These are phyloP conservation scores for Farysia itapuensis DNA, from an alignment of 1,284 basidiomycete genomes.

Conservation along the genomic window DNA sequence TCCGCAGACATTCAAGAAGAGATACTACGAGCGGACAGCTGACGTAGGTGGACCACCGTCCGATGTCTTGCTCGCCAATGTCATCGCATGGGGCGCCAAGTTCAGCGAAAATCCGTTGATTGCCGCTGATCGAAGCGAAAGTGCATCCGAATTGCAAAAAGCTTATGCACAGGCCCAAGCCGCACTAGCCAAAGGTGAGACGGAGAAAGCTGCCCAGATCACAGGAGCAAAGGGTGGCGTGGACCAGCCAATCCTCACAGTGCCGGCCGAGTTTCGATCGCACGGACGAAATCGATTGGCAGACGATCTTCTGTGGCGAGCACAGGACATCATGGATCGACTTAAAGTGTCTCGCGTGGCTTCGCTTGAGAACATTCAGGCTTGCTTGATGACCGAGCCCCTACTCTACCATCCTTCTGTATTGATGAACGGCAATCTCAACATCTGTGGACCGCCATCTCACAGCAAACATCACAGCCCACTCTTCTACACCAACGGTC, in stretches of 20 bases:
- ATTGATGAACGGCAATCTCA: slow-evolving; percentile 21
- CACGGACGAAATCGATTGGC: slow-evolving; percentile 73
- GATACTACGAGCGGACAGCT: slow-evolving; percentile 24
- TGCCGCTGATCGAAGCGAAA: slow-evolving; percentile 73
- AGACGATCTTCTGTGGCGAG: slow-evolving; percentile 70
- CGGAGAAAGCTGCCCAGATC: slow-evolving; percentile 26
- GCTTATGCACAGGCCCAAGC: slow-evolving; percentile 27
- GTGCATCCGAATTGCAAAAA: slow-evolving; percentile 53
- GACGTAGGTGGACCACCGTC: slow-evolving; percentile 60
- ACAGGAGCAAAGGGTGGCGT: slow-evolving; percentile 36
- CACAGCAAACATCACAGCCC: slow-evolving; percentile 19
- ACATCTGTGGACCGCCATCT: slow-evolving; percentile 15
- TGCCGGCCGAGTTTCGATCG: slow-evolving; percentile 22
- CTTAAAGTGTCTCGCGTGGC: slow-evolving; percentile 79
- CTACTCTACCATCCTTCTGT: slow-evolving; percentile 31
- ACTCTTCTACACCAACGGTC: slow-evolving; percentile 25
- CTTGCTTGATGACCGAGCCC: slow-evolving; percentile 39
- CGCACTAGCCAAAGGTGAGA: slow-evolving; percentile 29
- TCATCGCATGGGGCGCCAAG: slow-evolving; percentile 88
- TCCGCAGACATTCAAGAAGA: slow-evolving; percentile 28
- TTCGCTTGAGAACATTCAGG: slow-evolving; percentile 72
- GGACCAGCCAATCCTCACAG: slow-evolving; percentile 33
- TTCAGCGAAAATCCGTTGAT: slow-evolving; percentile 84
- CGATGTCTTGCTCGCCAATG: slow-evolving; percentile 76
- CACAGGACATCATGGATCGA: slow-evolving; percentile 66